A percentile compares a stretch with the other conserved stretches of the same genome.
Conservation (phyloP, 768 basidiomycete species). For the Boletus tylopilopsis region DNA sequence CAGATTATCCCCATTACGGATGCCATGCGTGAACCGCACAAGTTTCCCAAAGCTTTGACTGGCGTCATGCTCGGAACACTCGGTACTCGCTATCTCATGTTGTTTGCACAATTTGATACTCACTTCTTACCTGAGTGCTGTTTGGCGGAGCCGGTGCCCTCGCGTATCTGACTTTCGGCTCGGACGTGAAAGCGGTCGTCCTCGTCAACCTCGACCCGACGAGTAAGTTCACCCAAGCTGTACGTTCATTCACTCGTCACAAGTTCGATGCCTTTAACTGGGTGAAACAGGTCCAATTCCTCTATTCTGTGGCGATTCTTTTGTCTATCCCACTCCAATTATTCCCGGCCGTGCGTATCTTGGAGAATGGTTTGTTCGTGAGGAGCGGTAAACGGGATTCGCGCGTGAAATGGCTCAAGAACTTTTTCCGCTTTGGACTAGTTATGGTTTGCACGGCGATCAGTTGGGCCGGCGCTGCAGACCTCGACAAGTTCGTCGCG, state of each 20-base stretch:
- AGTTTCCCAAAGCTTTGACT: slow-evolving; percentile 84
- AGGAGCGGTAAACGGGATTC: slow-evolving; percentile 78
- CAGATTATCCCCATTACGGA: slow-evolving; percentile 95
- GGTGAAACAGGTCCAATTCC: slow-evolving; percentile 60
- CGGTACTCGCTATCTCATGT: slow-evolving; percentile 37
- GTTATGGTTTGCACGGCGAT: slow-evolving; percentile 80
- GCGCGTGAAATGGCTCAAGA: slow-evolving; percentile 96
- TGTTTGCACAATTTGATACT: not conserved
- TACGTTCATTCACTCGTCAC: slow-evolving; percentile 37
- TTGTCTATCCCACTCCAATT: slow-evolving; percentile 92
- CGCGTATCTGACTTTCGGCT: slow-evolving; percentile 85
- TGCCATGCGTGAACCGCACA: slow-evolving; percentile 92
- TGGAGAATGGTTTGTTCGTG: slow-evolving; percentile 93
- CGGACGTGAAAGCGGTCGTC: slow-evolving; percentile 86
- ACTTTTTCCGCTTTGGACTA: slow-evolving; percentile 72
- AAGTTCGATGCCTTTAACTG: not conserved
- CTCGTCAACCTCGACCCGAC: slow-evolving; percentile 87
- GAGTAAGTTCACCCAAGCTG: slow-evolving; percentile 84
- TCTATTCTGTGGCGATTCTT: slow-evolving; percentile 90
- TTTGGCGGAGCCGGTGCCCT: slow-evolving; percentile 88
- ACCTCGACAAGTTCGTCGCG: slow-evolving; percentile 94
- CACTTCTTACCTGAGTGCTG: slow-evolving; percentile 45
- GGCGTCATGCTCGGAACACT: slow-evolving; percentile 89
- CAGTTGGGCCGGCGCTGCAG: slow-evolving; percentile 77
- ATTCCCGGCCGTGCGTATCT: slow-evolving; percentile 96